Evolutionary conservation across 192 early-diverging fungal species (phyloP), one percentile per base, ranked within the genome.

Genomic region (Chytriomyces sp.): DNA sequence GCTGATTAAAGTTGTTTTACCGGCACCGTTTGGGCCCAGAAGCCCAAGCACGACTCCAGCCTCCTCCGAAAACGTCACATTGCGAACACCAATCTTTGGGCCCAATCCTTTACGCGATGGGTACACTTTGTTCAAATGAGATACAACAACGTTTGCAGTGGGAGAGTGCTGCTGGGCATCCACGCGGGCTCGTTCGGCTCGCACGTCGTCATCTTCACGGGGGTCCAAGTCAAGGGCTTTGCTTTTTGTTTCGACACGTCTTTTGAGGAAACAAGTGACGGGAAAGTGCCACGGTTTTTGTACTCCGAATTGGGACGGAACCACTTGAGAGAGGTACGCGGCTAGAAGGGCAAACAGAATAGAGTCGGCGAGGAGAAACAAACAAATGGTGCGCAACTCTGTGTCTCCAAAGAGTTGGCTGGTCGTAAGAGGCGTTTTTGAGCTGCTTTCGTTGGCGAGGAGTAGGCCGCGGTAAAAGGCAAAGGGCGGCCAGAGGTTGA

Each of bases 1-100:
- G 45, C 82, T 83, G 60, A 93, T 92, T 60, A 93, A 77, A 10
- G 92, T 91, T 24, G 92, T 91, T 79, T 93, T 93, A 53, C 92
- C 92, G 35, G 64, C 64, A 0, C 64, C 64, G 2, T 64, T 64
- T 18, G 89, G 87, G 70, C 86, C 79, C 11, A 91, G 79, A 60
- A 91, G 76, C 20, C 90, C 90, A 84, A 91, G 91, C 43, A 91
- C 85, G 7, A 83, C 68, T 48, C 84, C 80, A 43, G 77, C 79
- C 48, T 92, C 91, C 6, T 88, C 86, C 2, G 88, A 88, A 74
- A 92, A 83, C 5, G 89, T 87, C n/a, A 92, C 85, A 74, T 91
- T 85, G 75, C 89, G 85, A 20, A 92, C 90, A 5, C 90, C 91
- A 47, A 90, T 59, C 75, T 92, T 91, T 2, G 77, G 68, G 13